Percentiles rank a stretch among this genome's conserved stretches.
These are phyloP conservation scores for Gyromitra esculenta DNA, from an alignment of 2,329 filamentous ascomycete genomes.

Conservation along the genomic window DNA sequence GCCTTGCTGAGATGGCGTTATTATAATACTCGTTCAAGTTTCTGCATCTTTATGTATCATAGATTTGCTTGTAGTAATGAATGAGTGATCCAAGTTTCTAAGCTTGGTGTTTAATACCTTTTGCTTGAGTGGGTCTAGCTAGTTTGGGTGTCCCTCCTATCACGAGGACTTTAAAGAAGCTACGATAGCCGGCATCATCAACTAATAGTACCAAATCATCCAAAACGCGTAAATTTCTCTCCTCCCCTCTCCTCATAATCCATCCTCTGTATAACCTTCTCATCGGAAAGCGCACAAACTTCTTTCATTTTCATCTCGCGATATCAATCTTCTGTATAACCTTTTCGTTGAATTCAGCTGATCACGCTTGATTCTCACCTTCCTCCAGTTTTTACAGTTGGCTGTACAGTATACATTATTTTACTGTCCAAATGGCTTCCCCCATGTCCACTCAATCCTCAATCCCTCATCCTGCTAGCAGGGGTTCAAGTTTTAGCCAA, in stretches of 20 bases:
- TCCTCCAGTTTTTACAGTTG: constrained; percentile 1
- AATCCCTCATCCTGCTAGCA: constrained; percentile 10
- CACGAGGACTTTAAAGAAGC: background rate
- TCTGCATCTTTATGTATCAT: too few relatives aligned
- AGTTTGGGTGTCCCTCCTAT: background rate
- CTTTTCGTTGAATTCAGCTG: constrained; percentile 10
- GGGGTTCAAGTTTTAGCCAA: constrained; percentile 20
- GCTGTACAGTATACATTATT: constrained; percentile 15
- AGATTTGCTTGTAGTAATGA: too few relatives aligned
- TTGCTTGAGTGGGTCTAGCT: background rate
- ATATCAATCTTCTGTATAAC: background rate
- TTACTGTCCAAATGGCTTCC: constrained; percentile 11
- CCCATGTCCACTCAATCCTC: background rate
- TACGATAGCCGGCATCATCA: too few relatives aligned
- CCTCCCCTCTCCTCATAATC: too few relatives aligned
- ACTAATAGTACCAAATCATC: too few relatives aligned
- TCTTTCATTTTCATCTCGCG: background rate
- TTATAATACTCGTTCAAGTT: too few relatives aligned
- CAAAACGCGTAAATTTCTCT: too few relatives aligned
- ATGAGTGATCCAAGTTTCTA: too few relatives aligned
- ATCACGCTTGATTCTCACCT: background rate
- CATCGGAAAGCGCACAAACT: background rate
- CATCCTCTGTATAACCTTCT: too few relatives aligned
- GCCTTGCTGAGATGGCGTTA: too few relatives aligned
- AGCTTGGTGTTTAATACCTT: too few relatives aligned